Evolutionary conservation across 306 rosid genomes (phyloP).

Genomic region (Canavalia ensiformis): DNA sequence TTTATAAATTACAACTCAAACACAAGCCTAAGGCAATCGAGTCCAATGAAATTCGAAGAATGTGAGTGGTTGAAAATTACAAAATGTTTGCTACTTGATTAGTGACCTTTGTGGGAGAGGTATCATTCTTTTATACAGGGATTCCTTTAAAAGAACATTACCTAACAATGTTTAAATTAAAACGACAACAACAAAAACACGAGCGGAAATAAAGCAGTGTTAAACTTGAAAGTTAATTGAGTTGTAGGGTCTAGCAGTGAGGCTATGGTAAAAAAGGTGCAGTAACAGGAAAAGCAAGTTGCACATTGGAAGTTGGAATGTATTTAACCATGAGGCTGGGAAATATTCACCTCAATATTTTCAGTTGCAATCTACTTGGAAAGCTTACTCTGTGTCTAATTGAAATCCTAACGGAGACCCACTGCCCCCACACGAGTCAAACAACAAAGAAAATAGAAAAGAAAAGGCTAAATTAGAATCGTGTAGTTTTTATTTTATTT

Average conservation of each 20-base stretch:
- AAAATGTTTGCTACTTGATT: not conserved
- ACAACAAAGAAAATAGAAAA: not conserved
- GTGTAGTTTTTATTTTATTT: too few relatives aligned
- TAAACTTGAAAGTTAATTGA: not conserved
- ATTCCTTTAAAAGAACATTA: too few relatives aligned
- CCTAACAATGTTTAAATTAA: not conserved
- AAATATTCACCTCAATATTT: constrained; percentile 1
- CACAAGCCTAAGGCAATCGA: not conserved
- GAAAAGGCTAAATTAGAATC: too few relatives aligned
- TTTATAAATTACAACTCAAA: too few relatives aligned
- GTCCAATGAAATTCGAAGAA: not conserved
- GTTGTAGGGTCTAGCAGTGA: too few relatives aligned
- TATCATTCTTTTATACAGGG: not conserved
- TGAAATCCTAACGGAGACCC: constrained; percentile 27
- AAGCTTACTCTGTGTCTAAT: not conserved
- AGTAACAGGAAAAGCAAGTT: constrained; percentile 16
- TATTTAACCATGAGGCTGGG: not conserved
- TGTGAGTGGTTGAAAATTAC: not conserved
- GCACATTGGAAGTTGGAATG: not conserved
- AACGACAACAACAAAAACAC: not conserved
- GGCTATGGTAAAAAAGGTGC: constrained; percentile 19
- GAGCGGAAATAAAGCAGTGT: not conserved
- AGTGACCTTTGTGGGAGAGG: not conserved
- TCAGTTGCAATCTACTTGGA: constrained; percentile 52
- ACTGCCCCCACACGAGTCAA: not conserved